These are phyloP conservation scores for Fusarium heterosporum DNA, from an alignment of 2,329 filamentous ascomycete genomes.

Conservation along the genomic window DNA sequence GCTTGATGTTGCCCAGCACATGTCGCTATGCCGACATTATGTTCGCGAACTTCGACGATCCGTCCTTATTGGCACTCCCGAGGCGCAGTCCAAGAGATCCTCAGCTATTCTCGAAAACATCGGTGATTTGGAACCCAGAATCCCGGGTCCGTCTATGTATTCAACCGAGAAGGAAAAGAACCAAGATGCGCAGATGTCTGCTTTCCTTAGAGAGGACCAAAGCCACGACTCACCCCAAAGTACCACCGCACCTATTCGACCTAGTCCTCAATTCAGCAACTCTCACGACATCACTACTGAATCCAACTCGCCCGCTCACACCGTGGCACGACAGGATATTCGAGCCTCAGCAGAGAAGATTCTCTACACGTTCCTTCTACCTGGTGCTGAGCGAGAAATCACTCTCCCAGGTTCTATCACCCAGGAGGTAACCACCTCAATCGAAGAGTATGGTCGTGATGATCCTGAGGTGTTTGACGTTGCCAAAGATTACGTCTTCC, in stretches of 20 bases:
- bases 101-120: conserved; percentile 81
- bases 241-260: conserved; percentile 59
- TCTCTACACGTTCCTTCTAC: conserved; percentile 95
- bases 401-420: conserved; percentile 90
- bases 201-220: conserved; percentile 80
- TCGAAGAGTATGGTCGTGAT: conserved; percentile 91
- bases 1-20: conserved; percentile 99
- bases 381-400: conserved; percentile 96
- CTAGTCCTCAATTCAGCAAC: conserved; percentile 69
- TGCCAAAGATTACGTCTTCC: conserved; percentile 99
- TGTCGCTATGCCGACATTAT: conserved; percentile 97
- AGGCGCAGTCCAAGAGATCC: conserved; percentile 89
- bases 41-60: conserved; percentile 94
- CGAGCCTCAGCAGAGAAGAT: conserved; percentile 97
- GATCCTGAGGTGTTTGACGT: conserved; percentile 98
- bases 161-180: conserved; percentile 78
- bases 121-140: conserved; percentile 72
- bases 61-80: conserved; percentile 91
- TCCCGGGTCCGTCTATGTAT: conserved; percentile 71
- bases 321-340: conserved; percentile 89
- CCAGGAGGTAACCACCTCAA: conserved; percentile 83
- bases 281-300: conserved; percentile 74
- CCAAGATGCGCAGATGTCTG: conserved; percentile 90
- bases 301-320: conserved; percentile 84
- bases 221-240: conserved; percentile 67